These are phyloP conservation scores for Mycena sp. DNA, from an alignment of 1,284 basidiomycete genomes.

Conservation along the genomic window DNA sequence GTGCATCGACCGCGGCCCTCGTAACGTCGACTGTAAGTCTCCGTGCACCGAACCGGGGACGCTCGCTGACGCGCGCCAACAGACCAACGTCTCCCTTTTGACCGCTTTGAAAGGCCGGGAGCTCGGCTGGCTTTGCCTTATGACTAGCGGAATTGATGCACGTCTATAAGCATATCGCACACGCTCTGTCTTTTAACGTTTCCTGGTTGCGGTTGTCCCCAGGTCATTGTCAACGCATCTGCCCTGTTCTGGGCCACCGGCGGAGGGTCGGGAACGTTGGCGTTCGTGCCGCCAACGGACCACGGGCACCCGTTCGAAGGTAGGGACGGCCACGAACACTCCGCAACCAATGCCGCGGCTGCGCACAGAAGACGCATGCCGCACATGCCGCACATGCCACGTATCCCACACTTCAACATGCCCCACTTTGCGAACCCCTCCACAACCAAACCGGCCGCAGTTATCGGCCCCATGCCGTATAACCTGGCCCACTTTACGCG, in stretches of 20 bases:
- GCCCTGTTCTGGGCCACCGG: constrained; percentile 52
- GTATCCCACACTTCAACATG: too few species aligned
- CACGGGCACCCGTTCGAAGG: neutral
- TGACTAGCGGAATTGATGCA: constrained; percentile 60
- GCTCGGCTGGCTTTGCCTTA: constrained; percentile 63
- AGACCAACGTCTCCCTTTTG: constrained; percentile 63
- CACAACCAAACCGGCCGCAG: too few species aligned
- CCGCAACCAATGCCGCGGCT: too few species aligned
- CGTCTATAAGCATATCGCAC: constrained; percentile 17
- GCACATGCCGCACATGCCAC: too few species aligned
- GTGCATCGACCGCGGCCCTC: constrained; percentile 56
- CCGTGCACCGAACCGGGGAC: constrained; percentile 55
- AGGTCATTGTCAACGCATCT: constrained; percentile 52
- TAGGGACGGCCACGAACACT: neutral
- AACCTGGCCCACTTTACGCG: too few species aligned
- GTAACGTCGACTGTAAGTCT: constrained; percentile 53
- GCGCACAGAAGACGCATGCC: too few species aligned
- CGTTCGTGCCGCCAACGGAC: neutral
- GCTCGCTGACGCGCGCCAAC: constrained; percentile 45
- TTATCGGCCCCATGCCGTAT: too few species aligned
- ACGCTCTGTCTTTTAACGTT: neutral
- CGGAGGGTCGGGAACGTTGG: too few species aligned
- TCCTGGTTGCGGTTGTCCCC: neutral
- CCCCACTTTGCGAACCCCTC: too few species aligned
- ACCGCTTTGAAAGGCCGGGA: constrained; percentile 58